These are phyloP conservation scores for Botrytis sinoallii DNA, from an alignment of 2,329 filamentous ascomycete genomes.

Conservation along the genomic window DNA sequence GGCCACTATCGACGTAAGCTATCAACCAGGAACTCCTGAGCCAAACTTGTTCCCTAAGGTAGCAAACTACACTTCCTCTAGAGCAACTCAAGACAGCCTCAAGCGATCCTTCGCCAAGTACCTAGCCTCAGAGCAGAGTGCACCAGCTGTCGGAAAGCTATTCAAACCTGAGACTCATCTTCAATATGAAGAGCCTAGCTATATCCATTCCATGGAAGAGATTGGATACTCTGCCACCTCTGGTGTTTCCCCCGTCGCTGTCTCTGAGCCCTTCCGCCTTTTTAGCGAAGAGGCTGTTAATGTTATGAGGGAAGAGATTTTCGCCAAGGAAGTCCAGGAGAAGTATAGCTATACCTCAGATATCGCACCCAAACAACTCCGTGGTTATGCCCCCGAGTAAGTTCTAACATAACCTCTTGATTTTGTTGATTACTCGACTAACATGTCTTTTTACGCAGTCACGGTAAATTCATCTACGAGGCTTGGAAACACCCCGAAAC, in stretches of 20 bases:
- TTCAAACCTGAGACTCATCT: conserved; percentile 58
- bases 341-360: conserved; percentile 59
- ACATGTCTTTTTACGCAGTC: conserved; percentile 40
- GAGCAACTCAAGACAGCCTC: conserved; percentile 34
- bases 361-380: conserved; percentile 52
- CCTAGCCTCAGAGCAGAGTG: conserved; percentile 33
- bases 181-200: conserved; percentile 48
- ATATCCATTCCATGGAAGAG: conserved; percentile 59
- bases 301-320: conserved; percentile 60
- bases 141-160: conserved; percentile 32
- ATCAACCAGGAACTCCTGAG: conserved; percentile 30
- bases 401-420: conserved; percentile 31
- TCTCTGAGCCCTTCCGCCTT: conserved; percentile 62
- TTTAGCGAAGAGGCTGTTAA: conserved; percentile 60
- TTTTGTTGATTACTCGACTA: conserved; percentile 15
- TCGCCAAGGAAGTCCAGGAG: conserved; percentile 53
- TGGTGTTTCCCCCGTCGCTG: conserved; percentile 60
- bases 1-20: conserved; percentile 32
- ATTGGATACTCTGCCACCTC: conserved; percentile 52
- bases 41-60: conserved; percentile 29
- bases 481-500: conserved; percentile 57
- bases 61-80: conserved; percentile 32
- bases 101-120: conserved; percentile 37
- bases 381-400: conserved; percentile 56
- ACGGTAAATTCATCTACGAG: conserved; percentile 62